Evolutionary conservation across 2,329 filamentous ascomycete genomes (phyloP), one percentile per base, ranked within the genome.

Genomic region (Talaromyces pinophilus): DNA sequence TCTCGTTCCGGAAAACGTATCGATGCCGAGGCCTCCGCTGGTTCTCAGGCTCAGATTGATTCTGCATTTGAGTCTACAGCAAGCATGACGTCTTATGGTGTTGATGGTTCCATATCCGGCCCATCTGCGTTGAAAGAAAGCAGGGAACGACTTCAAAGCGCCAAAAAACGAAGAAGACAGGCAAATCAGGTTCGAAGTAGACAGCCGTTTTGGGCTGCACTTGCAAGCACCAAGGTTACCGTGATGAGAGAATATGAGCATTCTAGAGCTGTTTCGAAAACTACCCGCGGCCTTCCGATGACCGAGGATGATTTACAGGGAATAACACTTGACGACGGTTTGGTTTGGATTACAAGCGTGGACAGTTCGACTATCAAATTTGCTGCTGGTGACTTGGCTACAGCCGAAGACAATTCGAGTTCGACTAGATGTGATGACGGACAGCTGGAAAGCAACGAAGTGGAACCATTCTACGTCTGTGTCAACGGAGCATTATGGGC

Each of bases 211-310:
- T 97, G 93, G 93, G 92, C 93, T 70, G 93, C 93, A 59, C 86
- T 97, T 72, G 93, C 93, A 62, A 97, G 92, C 81, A 97, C 93
- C 75, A 97, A 97, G 84, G 93, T 97, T 76, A 94, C 95, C 72
- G 92, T 97, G 80, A 89, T 96, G 75, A 95, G 96, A 81, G 93
- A 93, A 79, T 92, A 92, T 72, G 90, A 93, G 80, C 87, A 96
- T 76, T 94, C 91, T 79, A 82, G 86, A 70, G 78, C 77, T 63
- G 70, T 77, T 57, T 78, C 76, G 10, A 79, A 78, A 71, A 78
- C 76, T 28, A 72, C 75, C 48, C 75, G 77, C 64, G 75, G 76
- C 66, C 71, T 78, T 66, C 76, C 76, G 42, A 76, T 79, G 72
- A 77, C 78, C 17, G 79, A 81, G 68, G 76, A 79, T 54, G 79